Evolutionary conservation across 148 eudicot species (phyloP).

Genomic region (Pouteria glomerata): DNA sequence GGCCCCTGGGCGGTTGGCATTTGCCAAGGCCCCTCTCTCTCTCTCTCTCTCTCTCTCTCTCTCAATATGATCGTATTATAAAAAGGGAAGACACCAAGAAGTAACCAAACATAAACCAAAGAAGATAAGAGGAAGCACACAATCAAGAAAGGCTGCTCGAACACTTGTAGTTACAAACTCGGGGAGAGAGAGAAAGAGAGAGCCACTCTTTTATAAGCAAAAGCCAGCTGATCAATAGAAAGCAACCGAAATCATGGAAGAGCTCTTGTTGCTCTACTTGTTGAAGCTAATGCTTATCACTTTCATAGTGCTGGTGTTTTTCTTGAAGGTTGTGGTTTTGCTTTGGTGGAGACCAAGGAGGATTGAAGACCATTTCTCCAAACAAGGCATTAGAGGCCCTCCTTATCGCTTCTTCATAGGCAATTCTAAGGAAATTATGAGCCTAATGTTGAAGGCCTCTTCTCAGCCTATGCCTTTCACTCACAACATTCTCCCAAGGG

Average conservation of each 20-base stretch:
- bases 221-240: neutral
- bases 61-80: constrained; percentile 29
- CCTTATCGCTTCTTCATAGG: constrained; percentile 77
- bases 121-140: constrained; percentile 34
- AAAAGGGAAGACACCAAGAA: constrained; percentile 26
- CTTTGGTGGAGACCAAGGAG: constrained; percentile 88
- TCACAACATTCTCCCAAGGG: constrained; percentile 92
- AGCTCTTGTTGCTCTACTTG: constrained; percentile 17
- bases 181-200: constrained; percentile 11
- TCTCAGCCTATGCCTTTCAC: constrained; percentile 58
- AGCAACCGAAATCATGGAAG: constrained; percentile 9
- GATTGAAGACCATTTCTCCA: constrained; percentile 62
- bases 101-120: constrained; percentile 20
- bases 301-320: constrained; percentile 23
- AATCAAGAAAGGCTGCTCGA: constrained; percentile 28
- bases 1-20: constrained; percentile 66
- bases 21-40: constrained; percentile 26
- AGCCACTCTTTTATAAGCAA: neutral
- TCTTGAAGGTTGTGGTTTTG: constrained; percentile 37
- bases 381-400: constrained; percentile 92
- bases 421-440: constrained; percentile 74
- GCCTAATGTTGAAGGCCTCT: constrained; percentile 71
- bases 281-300: constrained; percentile 23
- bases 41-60: constrained; percentile 14
- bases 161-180: neutral